Base-by-base conservation (phyloP, 441 rosid species). In the Populus trichocarpa region DNA sequence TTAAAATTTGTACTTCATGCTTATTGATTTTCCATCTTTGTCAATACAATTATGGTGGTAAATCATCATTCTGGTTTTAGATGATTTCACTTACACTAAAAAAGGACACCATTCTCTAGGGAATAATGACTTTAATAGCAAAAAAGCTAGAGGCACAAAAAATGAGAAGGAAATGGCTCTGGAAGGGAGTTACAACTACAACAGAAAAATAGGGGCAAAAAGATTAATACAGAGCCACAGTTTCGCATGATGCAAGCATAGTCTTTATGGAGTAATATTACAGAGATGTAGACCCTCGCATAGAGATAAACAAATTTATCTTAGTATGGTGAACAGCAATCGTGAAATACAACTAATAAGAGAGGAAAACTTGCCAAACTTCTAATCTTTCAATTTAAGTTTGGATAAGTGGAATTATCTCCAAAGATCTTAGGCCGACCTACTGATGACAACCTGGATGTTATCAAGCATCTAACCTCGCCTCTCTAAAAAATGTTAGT, bases 401-500 rank as follows among this genome's bases (percentile, higher is more conserved):
- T 67, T 59, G n/a, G 23, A 20, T 65, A 68, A 38, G 32, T 18
- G 16, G 14, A 32, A 67, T 65, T 33, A 70, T 77, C 75, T 81
- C 69, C 79, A 42, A 42, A 40, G 71, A 67, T 46, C 77, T 75
- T 66, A 68, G 61, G 69, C 61, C 26, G 70, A 40, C 30, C 69
- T 67, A 70, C 32, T 28, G 67, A 46, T 26, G n/a, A 57, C 33
- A n/a, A 35, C 75, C 83, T 81, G 73, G 64, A 61, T 35, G 53
- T 50, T 65, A 75, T 36, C 22, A 69, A 64, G 75, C 50, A 65
- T 38, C 74, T 79, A 79, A 20, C 82, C 33, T 50, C 50, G 72
- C 67, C 61, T 66, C 77, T 71, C 70, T 70, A 78, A 50, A 71
- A 68, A 64, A 74, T 71, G 42, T 25, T 78, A 78, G 53, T 69